Evolutionary conservation across 208 protist genomes (phyloP).

Genomic region (Acanthamoeba triangularis): DNA sequence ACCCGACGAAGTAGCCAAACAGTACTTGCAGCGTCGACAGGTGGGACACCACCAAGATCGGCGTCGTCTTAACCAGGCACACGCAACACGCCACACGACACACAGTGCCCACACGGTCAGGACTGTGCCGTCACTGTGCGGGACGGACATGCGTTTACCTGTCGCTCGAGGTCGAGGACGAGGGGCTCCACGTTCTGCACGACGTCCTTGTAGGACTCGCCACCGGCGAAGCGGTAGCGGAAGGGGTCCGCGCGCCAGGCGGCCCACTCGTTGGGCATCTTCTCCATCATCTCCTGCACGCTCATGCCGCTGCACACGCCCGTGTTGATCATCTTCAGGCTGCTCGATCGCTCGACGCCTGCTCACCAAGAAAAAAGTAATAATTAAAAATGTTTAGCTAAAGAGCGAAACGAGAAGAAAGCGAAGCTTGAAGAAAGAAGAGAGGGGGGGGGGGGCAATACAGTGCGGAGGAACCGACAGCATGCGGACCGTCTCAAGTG

Average conservation of each 20-base stretch:
- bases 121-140: not conserved
- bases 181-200: conserved; percentile 46
- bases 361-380: too few relatives aligned
- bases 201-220: conserved; percentile 62
- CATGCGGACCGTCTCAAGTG: conserved; percentile 10
- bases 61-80: too few relatives aligned
- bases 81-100: too few relatives aligned
- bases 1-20: conserved; percentile 56
- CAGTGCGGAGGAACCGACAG: not conserved
- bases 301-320: conserved; percentile 64
- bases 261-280: conserved; percentile 37
- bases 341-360: conserved; percentile 43
- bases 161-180: conserved; percentile 63
- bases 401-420: not conserved
- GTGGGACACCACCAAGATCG: conserved; percentile 61
- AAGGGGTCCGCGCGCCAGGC: not conserved
- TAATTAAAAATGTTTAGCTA: too few relatives aligned
- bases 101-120: not conserved
- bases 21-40: conserved; percentile 67
- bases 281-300: conserved; percentile 50
- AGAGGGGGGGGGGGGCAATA: not conserved
- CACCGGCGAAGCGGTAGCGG: conserved; percentile 49
- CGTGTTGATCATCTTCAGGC: conserved; percentile 60
- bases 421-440: not conserved
- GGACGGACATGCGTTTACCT: not conserved